Percentiles rank a stretch among this genome's conserved stretches.
Evolutionary conservation across 345 rosid genomes (phyloP).

Genomic region (Anacardium occidentale): DNA sequence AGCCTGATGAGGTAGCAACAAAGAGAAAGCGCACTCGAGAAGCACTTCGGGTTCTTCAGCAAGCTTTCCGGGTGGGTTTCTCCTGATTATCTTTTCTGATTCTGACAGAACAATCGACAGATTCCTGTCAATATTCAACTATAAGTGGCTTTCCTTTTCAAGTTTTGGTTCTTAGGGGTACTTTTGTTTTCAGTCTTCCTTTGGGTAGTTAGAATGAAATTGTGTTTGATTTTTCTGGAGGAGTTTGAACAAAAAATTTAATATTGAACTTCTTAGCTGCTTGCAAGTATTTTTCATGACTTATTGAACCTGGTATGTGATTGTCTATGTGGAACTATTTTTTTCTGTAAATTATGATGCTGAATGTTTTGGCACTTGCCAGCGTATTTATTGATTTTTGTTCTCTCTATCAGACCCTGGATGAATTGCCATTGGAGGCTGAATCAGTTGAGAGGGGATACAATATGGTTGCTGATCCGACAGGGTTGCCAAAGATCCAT

Average conservation of each 20-base stretch:
- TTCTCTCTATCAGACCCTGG: constrained; percentile 63
- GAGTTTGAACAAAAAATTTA: constrained; percentile 15
- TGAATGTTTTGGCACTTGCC: neutral
- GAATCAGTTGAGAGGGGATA: constrained; percentile 86
- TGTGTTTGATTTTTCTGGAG: constrained; percentile 2
- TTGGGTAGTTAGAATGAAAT: neutral
- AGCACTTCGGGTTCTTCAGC: constrained; percentile 82
- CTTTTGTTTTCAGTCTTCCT: neutral
- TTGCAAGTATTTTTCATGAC: no score
- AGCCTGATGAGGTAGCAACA: constrained; percentile 81
- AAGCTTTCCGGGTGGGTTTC: constrained; percentile 78
- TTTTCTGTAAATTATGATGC: no score
- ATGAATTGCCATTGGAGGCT: constrained; percentile 90
- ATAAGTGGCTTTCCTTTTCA: neutral
- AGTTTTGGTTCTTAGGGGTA: neutral
- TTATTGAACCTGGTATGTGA: neutral
- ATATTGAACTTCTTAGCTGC: no score
- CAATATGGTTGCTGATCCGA: constrained; percentile 56
- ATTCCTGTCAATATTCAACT: neutral
- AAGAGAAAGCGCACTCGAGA: constrained; percentile 88
- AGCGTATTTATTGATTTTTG: neutral
- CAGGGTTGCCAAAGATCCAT: constrained; percentile 75
- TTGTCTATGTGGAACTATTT: neutral
- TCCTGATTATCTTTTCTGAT: constrained; percentile 6
- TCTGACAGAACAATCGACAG: neutral